phyloP scores from a whole-genome alignment of 306 rosid genomes.

The Trifolium dubium region DNA sequence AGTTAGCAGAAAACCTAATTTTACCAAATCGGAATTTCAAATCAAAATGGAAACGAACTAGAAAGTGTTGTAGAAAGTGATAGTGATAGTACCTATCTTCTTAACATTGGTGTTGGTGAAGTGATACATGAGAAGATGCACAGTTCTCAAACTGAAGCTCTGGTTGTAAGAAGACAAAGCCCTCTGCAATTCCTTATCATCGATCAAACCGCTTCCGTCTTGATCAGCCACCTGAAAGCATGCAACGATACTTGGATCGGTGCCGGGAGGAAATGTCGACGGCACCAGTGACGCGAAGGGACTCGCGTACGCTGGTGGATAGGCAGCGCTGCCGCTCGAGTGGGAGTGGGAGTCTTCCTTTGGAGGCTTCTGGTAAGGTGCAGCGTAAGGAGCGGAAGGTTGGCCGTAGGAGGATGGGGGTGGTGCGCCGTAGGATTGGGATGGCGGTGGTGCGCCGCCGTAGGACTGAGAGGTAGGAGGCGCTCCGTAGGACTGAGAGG shows the following conservation, averaged over 20 bases:
- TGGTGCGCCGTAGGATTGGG: constrained; percentile 29
- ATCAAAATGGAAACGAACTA: not conserved
- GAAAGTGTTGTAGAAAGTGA: not conserved
- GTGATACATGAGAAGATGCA: constrained; percentile 88
- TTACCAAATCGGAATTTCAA: not conserved
- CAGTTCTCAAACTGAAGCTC: constrained; percentile 88
- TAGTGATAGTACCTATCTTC: constrained; percentile 66
- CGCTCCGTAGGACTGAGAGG: constrained; percentile 25
- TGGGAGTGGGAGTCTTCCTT: constrained; percentile 50
- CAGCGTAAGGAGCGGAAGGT: constrained; percentile 47
- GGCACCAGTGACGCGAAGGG: constrained; percentile 81
- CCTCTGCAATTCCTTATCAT: constrained; percentile 87
- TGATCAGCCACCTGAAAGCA: constrained; percentile 91
- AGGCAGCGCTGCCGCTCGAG: constrained; percentile 40
- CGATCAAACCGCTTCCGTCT: constrained; percentile 92
- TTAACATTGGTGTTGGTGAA: constrained; percentile 78
- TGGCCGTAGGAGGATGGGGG: constrained; percentile 38
- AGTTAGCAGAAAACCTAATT: constrained; percentile 25
- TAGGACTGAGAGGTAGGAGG: constrained; percentile 30
- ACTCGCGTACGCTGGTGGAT: constrained; percentile 52
- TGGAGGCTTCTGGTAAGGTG: constrained; percentile 50
- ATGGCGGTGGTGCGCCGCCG: constrained; percentile 9
- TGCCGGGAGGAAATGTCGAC: constrained; percentile 87
- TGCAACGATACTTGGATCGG: constrained; percentile 79
- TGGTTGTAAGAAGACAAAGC: constrained; percentile 82